These are phyloP conservation scores for Paxillus ammoniavirescens DNA, from an alignment of 768 basidiomycete genomes.

Conservation along the genomic window DNA sequence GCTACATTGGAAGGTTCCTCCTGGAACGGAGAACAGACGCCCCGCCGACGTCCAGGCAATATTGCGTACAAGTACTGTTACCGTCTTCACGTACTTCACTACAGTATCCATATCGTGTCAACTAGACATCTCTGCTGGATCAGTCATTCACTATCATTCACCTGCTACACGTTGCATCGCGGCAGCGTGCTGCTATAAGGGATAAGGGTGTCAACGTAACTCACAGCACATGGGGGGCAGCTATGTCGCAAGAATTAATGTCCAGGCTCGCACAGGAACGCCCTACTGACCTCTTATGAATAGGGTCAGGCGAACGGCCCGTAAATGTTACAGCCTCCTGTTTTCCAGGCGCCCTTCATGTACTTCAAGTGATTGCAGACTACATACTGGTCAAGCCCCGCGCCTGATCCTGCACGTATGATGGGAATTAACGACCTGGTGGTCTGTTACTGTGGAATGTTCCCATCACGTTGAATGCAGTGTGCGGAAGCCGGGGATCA, in stretches of 20 bases:
- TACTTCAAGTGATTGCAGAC: slow-evolving; percentile 25
- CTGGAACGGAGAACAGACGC: slow-evolving; percentile 20
- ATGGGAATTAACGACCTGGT: slow-evolving; percentile 22
- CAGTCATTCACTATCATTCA: slow-evolving; percentile 1
- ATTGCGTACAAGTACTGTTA: slow-evolving; percentile 14
- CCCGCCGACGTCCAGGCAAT: slow-evolving; percentile 19
- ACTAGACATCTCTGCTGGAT: neutral
- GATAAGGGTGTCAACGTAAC: slow-evolving; percentile 30
- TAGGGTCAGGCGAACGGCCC: neutral
- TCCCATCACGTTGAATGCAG: slow-evolving; percentile 17
- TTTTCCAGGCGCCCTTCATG: slow-evolving; percentile 9
- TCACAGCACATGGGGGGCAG: slow-evolving; percentile 25
- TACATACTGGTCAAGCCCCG: slow-evolving; percentile 3
- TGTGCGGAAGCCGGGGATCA: slow-evolving; percentile 8
- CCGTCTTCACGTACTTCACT: slow-evolving; percentile 26
- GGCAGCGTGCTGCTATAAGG: slow-evolving; percentile 24
- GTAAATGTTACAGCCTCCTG: slow-evolving; percentile 10
- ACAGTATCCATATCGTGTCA: slow-evolving; percentile 20
- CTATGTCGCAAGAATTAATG: slow-evolving; percentile 16
- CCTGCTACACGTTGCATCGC: slow-evolving; percentile 23
- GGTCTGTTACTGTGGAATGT: slow-evolving; percentile 14
- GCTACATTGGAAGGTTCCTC: slow-evolving; percentile 7
- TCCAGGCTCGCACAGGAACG: slow-evolving; percentile 8
- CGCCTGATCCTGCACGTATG: slow-evolving; percentile 17
- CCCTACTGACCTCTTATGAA: slow-evolving; percentile 16